These are phyloP conservation scores for Neurospora crassa DNA, from an alignment of 2,329 filamentous ascomycete species.

Conservation along the genomic window DNA sequence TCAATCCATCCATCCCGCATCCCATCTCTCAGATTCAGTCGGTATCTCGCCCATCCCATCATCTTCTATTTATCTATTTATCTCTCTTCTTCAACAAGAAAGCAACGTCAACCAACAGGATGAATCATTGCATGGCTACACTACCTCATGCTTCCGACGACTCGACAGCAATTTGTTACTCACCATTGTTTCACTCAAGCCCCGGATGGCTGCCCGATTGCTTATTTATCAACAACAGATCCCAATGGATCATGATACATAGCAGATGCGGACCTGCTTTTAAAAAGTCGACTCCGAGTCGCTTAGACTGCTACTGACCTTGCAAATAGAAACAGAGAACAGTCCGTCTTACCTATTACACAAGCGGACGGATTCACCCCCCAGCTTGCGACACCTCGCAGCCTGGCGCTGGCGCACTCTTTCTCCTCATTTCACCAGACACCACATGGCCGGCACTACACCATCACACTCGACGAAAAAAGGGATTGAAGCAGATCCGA, in stretches of 20 bases:
- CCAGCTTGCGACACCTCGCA: neutral
- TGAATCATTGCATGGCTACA: neutral
- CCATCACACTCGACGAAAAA: neutral
- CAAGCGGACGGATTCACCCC: neutral
- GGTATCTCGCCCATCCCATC: neutral
- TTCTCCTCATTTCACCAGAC: neutral
- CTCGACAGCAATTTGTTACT: neutral
- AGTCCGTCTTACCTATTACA: neutral
- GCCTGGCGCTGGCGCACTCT: neutral
- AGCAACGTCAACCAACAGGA: neutral
- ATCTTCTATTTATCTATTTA: neutral
- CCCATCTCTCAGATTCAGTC: neutral
- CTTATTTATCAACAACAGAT: neutral
- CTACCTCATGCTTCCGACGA: neutral
- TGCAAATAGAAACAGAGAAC: neutral
- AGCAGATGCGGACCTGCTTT: neutral
- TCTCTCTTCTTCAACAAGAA: neutral
- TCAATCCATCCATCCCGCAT: neutral
- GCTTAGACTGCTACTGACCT: neutral
- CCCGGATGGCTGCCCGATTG: slow-evolving; percentile 3
- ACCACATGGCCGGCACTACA: neutral
- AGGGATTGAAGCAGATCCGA: neutral
- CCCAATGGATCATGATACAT: neutral
- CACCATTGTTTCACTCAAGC: neutral
- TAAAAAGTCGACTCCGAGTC: neutral